A percentile compares a stretch with the other conserved stretches of the same genome.
Evolutionary conservation across 2,329 filamentous ascomycete species (phyloP).

Genomic region (Fusarium nygamai): DNA sequence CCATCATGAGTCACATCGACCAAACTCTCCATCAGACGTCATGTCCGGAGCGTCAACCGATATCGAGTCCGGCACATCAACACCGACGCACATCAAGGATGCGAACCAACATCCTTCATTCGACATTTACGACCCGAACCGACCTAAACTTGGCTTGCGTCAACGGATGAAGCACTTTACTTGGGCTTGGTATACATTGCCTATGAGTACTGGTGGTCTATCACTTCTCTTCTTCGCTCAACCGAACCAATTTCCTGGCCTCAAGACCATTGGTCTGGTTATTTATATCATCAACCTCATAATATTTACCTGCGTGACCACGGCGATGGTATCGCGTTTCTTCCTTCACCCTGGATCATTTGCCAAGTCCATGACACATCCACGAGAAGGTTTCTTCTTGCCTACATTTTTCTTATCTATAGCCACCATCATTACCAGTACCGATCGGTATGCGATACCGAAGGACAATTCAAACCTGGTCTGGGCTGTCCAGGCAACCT

Average conservation of each 20-base stretch:
- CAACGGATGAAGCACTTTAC: constrained; percentile 67
- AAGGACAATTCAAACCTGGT: constrained; percentile 63
- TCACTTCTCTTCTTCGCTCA: constrained; percentile 71
- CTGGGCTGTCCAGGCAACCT: constrained; percentile 68
- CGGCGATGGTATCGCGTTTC: constrained; percentile 68
- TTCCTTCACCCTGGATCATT: constrained; percentile 65
- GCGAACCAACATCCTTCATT: background rate
- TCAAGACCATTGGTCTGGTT: constrained; percentile 70
- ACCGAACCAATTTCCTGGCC: constrained; percentile 71
- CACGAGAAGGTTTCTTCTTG: constrained; percentile 76
- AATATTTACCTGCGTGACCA: constrained; percentile 67
- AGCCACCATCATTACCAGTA: constrained; percentile 73
- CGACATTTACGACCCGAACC: constrained; percentile 27
- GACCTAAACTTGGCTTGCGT: constrained; percentile 51
- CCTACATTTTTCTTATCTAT: constrained; percentile 75
- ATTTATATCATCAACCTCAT: constrained; percentile 75
- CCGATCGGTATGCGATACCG: constrained; percentile 72
- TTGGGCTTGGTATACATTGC: constrained; percentile 79
- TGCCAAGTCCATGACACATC: constrained; percentile 66
- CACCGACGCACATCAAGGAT: constrained; percentile 4
- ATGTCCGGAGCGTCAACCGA: constrained; percentile 7
- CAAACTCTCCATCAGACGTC: background rate
- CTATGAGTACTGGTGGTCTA: constrained; percentile 79
- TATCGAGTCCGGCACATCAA: constrained; percentile 16
- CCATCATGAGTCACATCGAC: background rate